A percentile compares a stretch with the other conserved stretches of the same genome.
Conservation (phyloP, 257 asterid genomes). For the Solanum gandarillasii region DNA sequence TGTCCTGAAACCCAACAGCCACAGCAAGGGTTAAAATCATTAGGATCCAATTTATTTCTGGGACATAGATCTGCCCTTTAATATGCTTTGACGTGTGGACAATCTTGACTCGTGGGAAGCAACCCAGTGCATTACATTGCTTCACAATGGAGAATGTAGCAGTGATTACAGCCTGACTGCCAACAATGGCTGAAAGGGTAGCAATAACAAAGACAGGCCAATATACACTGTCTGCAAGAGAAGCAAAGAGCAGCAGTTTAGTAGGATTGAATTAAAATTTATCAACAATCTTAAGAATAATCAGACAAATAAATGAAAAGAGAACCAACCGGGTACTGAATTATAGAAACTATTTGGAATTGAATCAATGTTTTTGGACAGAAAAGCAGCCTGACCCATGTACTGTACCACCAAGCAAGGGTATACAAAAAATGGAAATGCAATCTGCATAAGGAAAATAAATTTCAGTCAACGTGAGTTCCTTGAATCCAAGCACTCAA, state of each 20-base stretch:
- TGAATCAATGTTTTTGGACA: conserved; percentile 50
- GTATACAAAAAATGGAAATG: conserved; percentile 62
- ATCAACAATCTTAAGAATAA: neutral
- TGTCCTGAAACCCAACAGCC: conserved; percentile 50
- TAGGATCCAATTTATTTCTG: conserved; percentile 61
- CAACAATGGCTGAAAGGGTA: conserved; percentile 52
- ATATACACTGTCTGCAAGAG: conserved; percentile 28
- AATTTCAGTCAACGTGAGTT: neutral
- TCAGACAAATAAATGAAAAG: neutral
- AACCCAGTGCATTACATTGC: conserved; percentile 58
- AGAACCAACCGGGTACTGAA: conserved; percentile 72
- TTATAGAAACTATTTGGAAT: conserved; percentile 61
- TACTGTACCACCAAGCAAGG: conserved; percentile 88
- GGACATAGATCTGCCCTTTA: conserved; percentile 55
- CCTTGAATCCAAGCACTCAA: neutral
- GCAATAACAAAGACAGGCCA: conserved; percentile 60
- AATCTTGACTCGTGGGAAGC: conserved; percentile 57
- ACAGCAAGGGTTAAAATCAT: conserved; percentile 49
- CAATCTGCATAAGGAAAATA: conserved; percentile 43
- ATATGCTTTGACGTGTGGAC: conserved; percentile 55
- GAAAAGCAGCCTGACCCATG: conserved; percentile 98
- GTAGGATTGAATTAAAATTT: neutral
- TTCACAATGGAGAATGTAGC: conserved; percentile 63
- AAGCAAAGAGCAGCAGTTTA: neutral
- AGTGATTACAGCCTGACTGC: conserved; percentile 52